phyloP scores from a whole-genome alignment of 352 stramenopile genomes.

The Globisporangium yorkense region DNA sequence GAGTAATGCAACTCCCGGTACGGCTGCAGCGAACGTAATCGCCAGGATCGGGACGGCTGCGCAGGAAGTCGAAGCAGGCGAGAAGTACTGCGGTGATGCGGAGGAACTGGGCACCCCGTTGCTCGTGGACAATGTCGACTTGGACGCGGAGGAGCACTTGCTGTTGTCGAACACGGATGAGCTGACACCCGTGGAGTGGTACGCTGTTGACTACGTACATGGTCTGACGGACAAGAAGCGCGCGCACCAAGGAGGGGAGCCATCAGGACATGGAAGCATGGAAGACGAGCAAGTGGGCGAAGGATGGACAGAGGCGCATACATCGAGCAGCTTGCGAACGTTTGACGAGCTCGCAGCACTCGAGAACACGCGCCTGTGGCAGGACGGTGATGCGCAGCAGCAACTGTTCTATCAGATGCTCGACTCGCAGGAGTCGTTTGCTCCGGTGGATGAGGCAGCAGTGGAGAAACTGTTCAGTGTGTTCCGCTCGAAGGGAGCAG shows the following conservation, averaged over 20 bases:
- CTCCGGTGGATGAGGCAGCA: slow-evolving; percentile 15
- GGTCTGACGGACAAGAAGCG: slow-evolving; percentile 56
- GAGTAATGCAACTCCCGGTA: slow-evolving; percentile 26
- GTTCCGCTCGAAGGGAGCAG: slow-evolving; percentile 50
- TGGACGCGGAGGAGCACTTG: slow-evolving; percentile 78
- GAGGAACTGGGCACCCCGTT: slow-evolving; percentile 42
- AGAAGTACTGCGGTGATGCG: slow-evolving; percentile 39
- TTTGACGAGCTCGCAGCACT: slow-evolving; percentile 37
- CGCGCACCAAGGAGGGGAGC: slow-evolving; percentile 7
- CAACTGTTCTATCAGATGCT: slow-evolving; percentile 31
- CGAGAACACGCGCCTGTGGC: slow-evolving; percentile 31
- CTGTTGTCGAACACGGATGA: slow-evolving; percentile 80
- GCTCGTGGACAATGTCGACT: slow-evolving; percentile 53
- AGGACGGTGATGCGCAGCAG: slow-evolving; percentile 33
- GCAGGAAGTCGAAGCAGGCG: slow-evolving; percentile 30
- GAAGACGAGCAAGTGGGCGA: slow-evolving; percentile 18
- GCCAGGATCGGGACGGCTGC: slow-evolving; percentile 24
- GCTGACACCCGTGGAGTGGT: slow-evolving; percentile 80
- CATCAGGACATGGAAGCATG: slow-evolving; percentile 1
- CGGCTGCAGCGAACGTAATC: slow-evolving; percentile 18
- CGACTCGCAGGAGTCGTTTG: slow-evolving; percentile 12
- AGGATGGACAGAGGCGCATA: slow-evolving; percentile 11
- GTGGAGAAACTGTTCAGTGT: slow-evolving; percentile 39
- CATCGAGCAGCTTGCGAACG: slow-evolving; percentile 24
- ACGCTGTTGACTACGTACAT: slow-evolving; percentile 75